Base-by-base conservation (phyloP, 1,284 basidiomycete genomes). In the Ganoderma lucidum region DNA sequence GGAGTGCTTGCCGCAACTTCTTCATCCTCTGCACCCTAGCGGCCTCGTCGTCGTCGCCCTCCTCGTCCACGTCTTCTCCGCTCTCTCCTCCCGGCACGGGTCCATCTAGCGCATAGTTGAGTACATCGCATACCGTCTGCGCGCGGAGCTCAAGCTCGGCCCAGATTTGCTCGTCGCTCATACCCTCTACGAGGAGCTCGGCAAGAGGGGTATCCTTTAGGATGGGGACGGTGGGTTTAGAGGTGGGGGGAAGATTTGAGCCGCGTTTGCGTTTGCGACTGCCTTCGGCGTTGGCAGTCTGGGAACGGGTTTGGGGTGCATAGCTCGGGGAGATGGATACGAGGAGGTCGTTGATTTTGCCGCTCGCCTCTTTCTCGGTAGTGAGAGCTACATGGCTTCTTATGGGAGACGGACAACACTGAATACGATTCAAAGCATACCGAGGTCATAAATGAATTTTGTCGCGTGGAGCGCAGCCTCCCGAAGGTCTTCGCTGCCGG, bases 131-230 rank as follows among this genome's bases (percentile, higher is more conserved):
- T 32, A 94, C 80, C 65, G 84, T 87, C 72, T 89, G 87, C 35
- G 90, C 83, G 61, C 93, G 85, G 62, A 97, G 83, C 77, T 98
- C 96, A 64, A 97, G 80, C 81, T 98, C 97, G 61, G 92, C 90
- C 97, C 97, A 99, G 35, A 99, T 84, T 80, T 98, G 96, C 68
- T 95, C 94, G 30, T 89, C 86, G 74, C 91, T 91, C 89, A 98
- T 92, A n/a, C 88, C 92, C n/a, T 95, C 90, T 14, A 91, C 85
- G 70, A 91, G 93, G 28, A 99, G 87, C 63, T 88, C 88, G 2
- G 88, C 82, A 3, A 98, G 82, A 4, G 96, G 95, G 0, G 96
- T 97, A 61, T 86, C 84, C 56, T 87, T 81, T 62, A 95, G 85
- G 23, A 84, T 75, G 51, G 78, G 78, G 67, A 74, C 81, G 62